These are phyloP conservation scores for Closterium sp. DNA, from an alignment of 139 green algal genomes.

Conservation along the genomic window DNA sequence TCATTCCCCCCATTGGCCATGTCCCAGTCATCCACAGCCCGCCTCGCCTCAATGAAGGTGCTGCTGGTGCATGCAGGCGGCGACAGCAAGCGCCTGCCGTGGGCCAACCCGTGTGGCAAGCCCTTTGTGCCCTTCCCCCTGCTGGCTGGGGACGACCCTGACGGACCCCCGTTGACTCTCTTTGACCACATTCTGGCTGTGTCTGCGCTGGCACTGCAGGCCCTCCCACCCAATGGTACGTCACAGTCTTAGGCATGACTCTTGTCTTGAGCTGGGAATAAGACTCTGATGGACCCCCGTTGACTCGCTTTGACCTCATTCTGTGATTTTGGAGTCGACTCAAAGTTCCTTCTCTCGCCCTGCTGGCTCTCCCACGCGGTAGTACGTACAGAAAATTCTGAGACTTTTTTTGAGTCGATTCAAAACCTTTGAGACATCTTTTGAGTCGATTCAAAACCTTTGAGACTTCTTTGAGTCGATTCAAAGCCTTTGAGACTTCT, in stretches of 20 bases:
- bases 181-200: constrained; percentile 50
- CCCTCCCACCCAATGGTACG: not conserved
- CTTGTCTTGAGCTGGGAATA: not conserved
- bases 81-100: constrained; percentile 51
- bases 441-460: no score
- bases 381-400: no score
- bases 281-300: constrained; percentile 31
- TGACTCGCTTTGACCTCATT: constrained; percentile 51
- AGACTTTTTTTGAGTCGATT: no score
- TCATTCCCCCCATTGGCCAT: no score
- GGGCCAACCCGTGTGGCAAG: constrained; percentile 39
- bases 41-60: not conserved
- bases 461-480: no score
- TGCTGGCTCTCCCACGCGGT: not conserved
- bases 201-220: constrained; percentile 11
- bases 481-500: no score
- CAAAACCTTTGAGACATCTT: no score
- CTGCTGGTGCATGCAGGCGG: constrained; percentile 52
- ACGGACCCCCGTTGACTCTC: constrained; percentile 28
- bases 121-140: constrained; percentile 47
- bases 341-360: constrained; percentile 1
- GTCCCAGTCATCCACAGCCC: no score
- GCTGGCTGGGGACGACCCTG: constrained; percentile 31
- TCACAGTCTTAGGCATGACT: no score
- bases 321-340: no score